Conservation (phyloP, 495 filamentous ascomycete species). For the Aspergillus leporis region DNA sequence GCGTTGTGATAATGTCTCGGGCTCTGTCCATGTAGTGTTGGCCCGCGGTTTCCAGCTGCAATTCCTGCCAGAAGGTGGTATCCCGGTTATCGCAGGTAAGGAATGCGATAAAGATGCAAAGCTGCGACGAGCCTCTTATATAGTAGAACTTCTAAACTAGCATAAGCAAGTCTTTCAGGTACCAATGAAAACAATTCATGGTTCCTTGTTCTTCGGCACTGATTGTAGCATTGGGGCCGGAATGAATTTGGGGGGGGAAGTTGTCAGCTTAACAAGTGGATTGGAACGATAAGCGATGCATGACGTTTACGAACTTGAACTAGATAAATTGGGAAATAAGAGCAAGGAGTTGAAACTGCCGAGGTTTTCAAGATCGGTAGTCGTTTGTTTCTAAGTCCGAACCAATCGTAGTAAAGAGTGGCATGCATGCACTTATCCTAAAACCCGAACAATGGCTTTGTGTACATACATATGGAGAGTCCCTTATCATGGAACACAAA, state of each 20-base stretch:
- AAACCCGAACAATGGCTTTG: too few relatives aligned
- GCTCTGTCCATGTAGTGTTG: neutral
- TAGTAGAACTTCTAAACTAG: neutral
- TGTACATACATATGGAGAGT: too few relatives aligned
- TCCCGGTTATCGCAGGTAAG: neutral
- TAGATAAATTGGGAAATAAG: too few relatives aligned
- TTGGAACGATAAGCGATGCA: neutral
- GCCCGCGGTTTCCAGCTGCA: neutral
- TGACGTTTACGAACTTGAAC: neutral
- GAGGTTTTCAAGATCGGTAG: neutral
- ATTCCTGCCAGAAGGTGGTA: neutral
- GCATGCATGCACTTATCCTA: too few relatives aligned
- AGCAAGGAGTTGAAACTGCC: neutral
- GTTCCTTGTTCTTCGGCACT: neutral
- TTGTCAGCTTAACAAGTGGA: neutral
- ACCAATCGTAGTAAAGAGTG: neutral
- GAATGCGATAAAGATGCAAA: neutral
- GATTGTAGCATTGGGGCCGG: neutral
- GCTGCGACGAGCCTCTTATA: conserved; percentile 1
- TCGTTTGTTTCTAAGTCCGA: neutral
- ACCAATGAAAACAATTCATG: neutral
- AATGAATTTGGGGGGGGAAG: neutral
- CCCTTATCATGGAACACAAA: too few relatives aligned
- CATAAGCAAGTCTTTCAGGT: neutral
- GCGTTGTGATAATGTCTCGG: neutral